phyloP scores from a whole-genome alignment of 1,284 basidiomycete species.

The Marasmius oreades region DNA sequence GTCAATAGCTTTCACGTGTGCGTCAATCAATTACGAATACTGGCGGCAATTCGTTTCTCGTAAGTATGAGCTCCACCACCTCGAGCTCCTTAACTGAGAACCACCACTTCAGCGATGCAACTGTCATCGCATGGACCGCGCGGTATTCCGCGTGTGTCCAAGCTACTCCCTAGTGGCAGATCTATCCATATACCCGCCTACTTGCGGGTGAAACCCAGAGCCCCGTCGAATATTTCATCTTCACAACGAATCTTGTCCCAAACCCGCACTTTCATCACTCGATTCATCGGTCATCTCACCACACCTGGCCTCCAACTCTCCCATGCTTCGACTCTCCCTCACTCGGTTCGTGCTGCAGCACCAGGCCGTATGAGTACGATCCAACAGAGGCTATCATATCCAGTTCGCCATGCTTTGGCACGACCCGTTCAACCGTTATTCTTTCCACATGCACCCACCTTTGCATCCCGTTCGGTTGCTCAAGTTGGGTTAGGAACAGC shows the following conservation, averaged over 20 bases:
- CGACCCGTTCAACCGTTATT: slow-evolving; percentile 43
- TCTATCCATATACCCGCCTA: slow-evolving; percentile 41
- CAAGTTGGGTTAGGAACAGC: slow-evolving; percentile 72
- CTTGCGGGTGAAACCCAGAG: slow-evolving; percentile 20
- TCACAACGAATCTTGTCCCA: slow-evolving; percentile 48
- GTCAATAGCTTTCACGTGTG: too few relatives aligned
- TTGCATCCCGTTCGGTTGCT: slow-evolving; percentile 44
- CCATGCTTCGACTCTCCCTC: slow-evolving; percentile 25
- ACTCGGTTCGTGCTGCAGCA: slow-evolving; percentile 38
- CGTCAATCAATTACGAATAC: too few relatives aligned
- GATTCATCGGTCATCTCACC: slow-evolving; percentile 54
- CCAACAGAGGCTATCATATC: slow-evolving; percentile 49
- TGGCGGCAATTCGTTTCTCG: too few relatives aligned
- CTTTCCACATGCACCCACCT: slow-evolving; percentile 52
- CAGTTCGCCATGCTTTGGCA: slow-evolving; percentile 45
- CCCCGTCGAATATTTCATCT: slow-evolving; percentile 27
- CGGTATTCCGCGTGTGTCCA: slow-evolving; percentile 32
- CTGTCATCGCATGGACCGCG: slow-evolving; percentile 51
- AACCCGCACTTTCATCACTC: slow-evolving; percentile 50
- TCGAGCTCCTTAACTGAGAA: background rate
- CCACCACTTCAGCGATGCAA: slow-evolving; percentile 37
- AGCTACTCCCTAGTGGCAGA: slow-evolving; percentile 23
- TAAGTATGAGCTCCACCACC: background rate
- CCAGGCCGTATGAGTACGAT: slow-evolving; percentile 34
- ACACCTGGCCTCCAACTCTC: slow-evolving; percentile 47